These are phyloP conservation scores for Talaromyces pinophilus DNA, from an alignment of 2,329 filamentous ascomycete genomes.

Conservation along the genomic window DNA sequence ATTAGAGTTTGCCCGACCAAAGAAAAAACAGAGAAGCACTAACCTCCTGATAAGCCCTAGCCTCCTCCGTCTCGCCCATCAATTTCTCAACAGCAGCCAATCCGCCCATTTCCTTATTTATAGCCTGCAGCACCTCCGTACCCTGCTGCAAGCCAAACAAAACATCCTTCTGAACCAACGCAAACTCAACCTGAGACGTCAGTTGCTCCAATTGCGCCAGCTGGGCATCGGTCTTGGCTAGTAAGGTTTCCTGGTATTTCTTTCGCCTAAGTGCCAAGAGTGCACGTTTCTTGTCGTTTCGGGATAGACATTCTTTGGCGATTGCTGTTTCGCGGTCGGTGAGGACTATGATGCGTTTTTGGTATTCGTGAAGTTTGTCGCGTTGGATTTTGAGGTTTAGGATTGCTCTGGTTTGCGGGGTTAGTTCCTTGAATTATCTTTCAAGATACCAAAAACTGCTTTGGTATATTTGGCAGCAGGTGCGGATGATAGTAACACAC, in stretches of 20 bases:
- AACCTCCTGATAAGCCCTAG: constrained; percentile 85
- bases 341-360: constrained; percentile 81
- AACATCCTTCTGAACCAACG: constrained; percentile 94
- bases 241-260: constrained; percentile 91
- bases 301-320: constrained; percentile 76
- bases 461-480: neutral
- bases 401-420: constrained; percentile 69
- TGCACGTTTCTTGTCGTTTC: constrained; percentile 77
- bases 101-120: constrained; percentile 94
- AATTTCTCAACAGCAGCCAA: constrained; percentile 92
- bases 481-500: constrained; percentile 52
- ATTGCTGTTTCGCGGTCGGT: constrained; percentile 86
- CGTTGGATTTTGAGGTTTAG: constrained; percentile 97
- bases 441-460: neutral
- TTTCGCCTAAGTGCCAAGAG: constrained; percentile 87
- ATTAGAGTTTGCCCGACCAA: constrained; percentile 1
- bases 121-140: constrained; percentile 83
- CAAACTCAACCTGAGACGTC: constrained; percentile 88
- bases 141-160: constrained; percentile 90
- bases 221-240: constrained; percentile 87
- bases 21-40: neutral
- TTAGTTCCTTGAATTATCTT: neutral
- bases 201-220: constrained; percentile 91
- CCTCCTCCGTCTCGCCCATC: constrained; percentile 89
- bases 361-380: constrained; percentile 95